These are phyloP conservation scores for Pichia californica DNA, from an alignment of 805 yeast species.

Conservation along the genomic window DNA sequence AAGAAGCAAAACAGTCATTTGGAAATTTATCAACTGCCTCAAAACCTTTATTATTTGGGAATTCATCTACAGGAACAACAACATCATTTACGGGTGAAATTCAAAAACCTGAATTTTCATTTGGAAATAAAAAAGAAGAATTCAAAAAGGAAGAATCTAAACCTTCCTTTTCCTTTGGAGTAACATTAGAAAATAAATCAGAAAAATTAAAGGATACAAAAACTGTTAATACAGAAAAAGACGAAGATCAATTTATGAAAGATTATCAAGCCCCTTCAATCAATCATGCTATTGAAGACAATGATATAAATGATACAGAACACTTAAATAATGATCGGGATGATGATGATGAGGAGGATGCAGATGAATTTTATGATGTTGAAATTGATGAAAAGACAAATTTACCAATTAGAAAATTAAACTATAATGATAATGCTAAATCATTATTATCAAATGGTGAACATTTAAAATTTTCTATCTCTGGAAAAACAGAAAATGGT, in stretches of 20 bases:
- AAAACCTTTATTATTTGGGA: too few species aligned
- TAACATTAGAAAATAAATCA: too few species aligned
- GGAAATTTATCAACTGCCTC: neutral
- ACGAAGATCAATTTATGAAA: conserved; percentile 8
- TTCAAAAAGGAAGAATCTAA: too few species aligned
- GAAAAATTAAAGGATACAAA: too few species aligned
- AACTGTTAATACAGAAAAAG: conserved; percentile 3
- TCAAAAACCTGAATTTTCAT: too few species aligned
- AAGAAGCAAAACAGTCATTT: too few species aligned
- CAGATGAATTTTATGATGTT: conserved; percentile 11
- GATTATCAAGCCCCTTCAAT: conserved; percentile 6
- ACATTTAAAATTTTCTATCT: conserved; percentile 39
- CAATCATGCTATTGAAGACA: neutral
- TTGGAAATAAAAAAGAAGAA: too few species aligned
- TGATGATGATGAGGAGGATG: conserved; percentile 10
- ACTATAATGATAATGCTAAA: conserved; percentile 30
- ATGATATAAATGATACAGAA: neutral
- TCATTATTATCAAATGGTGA: conserved; percentile 29
- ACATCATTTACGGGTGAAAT: too few species aligned
- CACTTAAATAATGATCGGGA: neutral
- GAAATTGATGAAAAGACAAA: conserved; percentile 21
- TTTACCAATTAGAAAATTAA: conserved; percentile 27
- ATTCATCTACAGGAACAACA: too few species aligned
- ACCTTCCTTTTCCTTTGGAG: neutral
- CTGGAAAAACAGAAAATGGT: conserved; percentile 38